A percentile compares a stretch with the other conserved stretches of the same genome.
Conservation (phyloP, 805 yeast genomes). For the Metschnikowia amazonensis region DNA sequence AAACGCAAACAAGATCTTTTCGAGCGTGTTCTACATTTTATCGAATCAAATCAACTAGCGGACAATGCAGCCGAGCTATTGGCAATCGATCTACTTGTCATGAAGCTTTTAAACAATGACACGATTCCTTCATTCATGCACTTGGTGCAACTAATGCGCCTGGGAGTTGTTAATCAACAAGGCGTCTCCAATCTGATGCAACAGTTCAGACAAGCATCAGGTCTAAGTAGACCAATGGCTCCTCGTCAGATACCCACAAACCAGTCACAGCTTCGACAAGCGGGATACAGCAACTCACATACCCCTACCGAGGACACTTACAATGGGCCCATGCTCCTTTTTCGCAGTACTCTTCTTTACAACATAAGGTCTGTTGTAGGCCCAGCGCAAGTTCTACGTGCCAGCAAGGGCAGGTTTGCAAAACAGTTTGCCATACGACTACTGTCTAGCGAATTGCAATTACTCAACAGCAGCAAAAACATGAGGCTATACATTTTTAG, state of each 20-base stretch:
- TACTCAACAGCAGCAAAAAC: conserved; percentile 23
- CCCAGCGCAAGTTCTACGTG: conserved; percentile 43
- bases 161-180: conserved; percentile 21
- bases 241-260: background rate
- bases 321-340: conserved; percentile 39
- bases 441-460: conserved; percentile 36
- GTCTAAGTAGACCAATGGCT: background rate
- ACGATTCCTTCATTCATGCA: conserved; percentile 36
- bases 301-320: conserved; percentile 6
- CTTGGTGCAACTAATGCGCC: conserved; percentile 25
- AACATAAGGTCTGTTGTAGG: conserved; percentile 44
- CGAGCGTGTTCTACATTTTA: conserved; percentile 47
- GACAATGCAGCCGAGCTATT: conserved; percentile 42
- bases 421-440: conserved; percentile 38
- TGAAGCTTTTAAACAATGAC: conserved; percentile 31
- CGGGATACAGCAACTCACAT: background rate
- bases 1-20: conserved; percentile 54
- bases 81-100: conserved; percentile 43
- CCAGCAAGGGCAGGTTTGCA: conserved; percentile 44
- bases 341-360: conserved; percentile 58
- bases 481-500: conserved; percentile 50
- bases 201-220: conserved; percentile 1
- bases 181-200: conserved; percentile 10
- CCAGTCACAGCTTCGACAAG: background rate
- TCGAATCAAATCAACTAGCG: conserved; percentile 39